Evolutionary conservation across 2,329 filamentous ascomycete species (phyloP), one percentile per base, ranked within the genome.

Genomic region (Alternaria consortialis): DNA sequence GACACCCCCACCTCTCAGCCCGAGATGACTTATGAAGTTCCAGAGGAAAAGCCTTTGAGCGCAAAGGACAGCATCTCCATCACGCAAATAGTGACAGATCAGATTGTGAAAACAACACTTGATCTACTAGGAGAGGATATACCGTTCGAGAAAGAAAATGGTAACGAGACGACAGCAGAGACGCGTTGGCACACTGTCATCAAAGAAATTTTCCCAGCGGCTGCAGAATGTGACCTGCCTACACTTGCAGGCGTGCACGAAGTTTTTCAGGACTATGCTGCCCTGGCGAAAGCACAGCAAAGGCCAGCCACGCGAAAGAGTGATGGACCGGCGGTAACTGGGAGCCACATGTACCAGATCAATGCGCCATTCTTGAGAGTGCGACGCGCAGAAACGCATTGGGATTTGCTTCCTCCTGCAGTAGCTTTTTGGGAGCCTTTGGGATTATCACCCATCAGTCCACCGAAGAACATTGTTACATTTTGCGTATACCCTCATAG

Each of bases 341-440:
- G 73, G 7, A 69, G 72, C 42, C 74, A 77, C 40, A 67, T 77
- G 56, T 70, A 73, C 39, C 69, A 65, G n/a, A 86, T 95, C 2
- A 85, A 86, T 1, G 82, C 88, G 0, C 91, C 92, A 1, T 89
- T 91, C 70, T 81, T 95, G 37, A 88, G 92, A 66, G 82, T 96
- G 11, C 88, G 89, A 50, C 85, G 92, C 54, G 86, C 88, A 20
- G 90, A 93, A 39, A 84, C 85, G 2, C 86, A 86, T 48, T 85
- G 93, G 57, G 92, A 93, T 11, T 83, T 96, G 39, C 82, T 94
- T 23, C 91, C 92, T 2, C 87, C 91, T 0, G 90, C 91, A 0
- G 81, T 94, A 20, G 81, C 85, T 1, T 97, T 95, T 72, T 96
- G 92, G 93, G 92, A 95, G 73, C 88, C 89, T 47, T 81, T 96